These are phyloP conservation scores for Ajuga reptans DNA, from an alignment of 305 asterid species.

Conservation along the genomic window DNA sequence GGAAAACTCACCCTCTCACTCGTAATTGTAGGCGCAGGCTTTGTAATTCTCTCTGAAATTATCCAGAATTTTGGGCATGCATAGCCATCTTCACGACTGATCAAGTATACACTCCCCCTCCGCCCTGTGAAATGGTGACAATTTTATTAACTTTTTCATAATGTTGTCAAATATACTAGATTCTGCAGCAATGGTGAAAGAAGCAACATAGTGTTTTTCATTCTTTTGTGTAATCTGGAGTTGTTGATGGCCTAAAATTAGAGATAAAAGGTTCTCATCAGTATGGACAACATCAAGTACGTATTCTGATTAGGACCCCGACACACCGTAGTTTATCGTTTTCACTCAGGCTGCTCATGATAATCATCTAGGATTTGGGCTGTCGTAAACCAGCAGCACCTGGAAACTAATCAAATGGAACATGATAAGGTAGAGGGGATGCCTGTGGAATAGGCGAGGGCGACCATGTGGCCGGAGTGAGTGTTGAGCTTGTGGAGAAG, in stretches of 20 bases:
- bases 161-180: not conserved
- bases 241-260: not conserved
- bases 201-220: not conserved
- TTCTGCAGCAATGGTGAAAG: not conserved
- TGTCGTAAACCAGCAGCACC: slow-evolving; percentile 11
- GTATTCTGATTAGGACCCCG: not conserved
- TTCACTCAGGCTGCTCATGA: slow-evolving; percentile 26
- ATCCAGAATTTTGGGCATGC: slow-evolving; percentile 43
- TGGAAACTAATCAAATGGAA: slow-evolving; percentile 34
- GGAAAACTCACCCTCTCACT: slow-evolving; percentile 72
- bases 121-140: not conserved
- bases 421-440: slow-evolving; percentile 15
- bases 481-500: no score
- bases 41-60: slow-evolving; percentile 59
- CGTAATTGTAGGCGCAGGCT: slow-evolving; percentile 62
- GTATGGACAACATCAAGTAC: not conserved
- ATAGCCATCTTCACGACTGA: not conserved
- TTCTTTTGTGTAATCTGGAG: not conserved
- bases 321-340: slow-evolving; percentile 27
- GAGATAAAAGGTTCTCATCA: not conserved
- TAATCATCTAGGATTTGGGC: not conserved
- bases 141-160: not conserved
- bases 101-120: not conserved
- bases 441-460: no score
- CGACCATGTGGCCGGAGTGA: no score